Evolutionary conservation across 2,329 filamentous ascomycete species (phyloP).

Genomic region (Colletotrichum sp.): DNA sequence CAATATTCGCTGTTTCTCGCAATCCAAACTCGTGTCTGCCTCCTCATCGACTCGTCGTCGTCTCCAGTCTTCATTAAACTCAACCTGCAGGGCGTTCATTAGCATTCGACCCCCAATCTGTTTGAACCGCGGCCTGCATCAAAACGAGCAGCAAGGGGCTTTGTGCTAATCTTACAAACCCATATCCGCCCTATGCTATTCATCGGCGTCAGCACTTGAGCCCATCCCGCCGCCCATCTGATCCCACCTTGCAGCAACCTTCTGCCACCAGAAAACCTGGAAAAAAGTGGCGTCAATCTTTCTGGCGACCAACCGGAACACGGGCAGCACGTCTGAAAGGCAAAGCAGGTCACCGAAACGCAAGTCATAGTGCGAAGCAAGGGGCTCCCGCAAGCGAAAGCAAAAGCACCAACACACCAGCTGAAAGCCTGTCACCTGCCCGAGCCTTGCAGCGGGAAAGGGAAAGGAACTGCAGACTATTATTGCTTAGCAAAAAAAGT

Average conservation of each 20-base stretch:
- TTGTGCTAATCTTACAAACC: slow-evolving; percentile 5
- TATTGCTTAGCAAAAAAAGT: neutral
- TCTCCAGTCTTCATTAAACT: slow-evolving; percentile 19
- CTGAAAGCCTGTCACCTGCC: neutral
- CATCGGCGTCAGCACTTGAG: neutral
- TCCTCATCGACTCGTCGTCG: neutral
- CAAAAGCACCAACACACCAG: neutral
- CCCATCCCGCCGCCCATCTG: neutral
- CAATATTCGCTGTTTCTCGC: neutral
- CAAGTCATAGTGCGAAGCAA: slow-evolving; percentile 13
- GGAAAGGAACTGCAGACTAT: neutral
- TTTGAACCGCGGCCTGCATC: slow-evolving; percentile 7
- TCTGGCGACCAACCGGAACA: slow-evolving; percentile 1
- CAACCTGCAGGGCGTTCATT: neutral
- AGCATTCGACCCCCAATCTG: neutral
- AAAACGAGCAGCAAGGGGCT: neutral
- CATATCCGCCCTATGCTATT: neutral
- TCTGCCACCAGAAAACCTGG: neutral
- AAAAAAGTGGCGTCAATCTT: slow-evolving; percentile 9
- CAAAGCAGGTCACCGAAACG: slow-evolving; percentile 4
- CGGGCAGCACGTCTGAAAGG: neutral
- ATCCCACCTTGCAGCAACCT: neutral
- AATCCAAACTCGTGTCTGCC: neutral
- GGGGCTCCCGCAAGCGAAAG: neutral
- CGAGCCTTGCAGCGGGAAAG: neutral